Conservation (phyloP, 2,329 filamentous ascomycete species). For the Thermothelomyces thermophilus region DNA sequence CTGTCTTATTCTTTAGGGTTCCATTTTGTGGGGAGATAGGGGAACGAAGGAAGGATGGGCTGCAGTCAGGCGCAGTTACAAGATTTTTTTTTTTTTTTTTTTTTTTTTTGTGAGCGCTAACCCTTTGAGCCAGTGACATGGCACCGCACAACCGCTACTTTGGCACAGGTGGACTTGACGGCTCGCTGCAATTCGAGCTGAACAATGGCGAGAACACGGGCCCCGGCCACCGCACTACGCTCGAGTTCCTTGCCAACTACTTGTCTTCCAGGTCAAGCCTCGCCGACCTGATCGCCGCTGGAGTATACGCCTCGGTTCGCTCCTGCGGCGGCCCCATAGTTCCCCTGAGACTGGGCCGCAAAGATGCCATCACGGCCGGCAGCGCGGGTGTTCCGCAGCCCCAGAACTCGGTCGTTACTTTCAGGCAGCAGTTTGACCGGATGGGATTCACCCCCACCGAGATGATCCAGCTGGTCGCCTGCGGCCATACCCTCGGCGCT, state of each 20-base stretch:
- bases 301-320: constrained; percentile 51
- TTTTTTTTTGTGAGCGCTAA: no score
- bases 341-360: constrained; percentile 46
- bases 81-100: no score
- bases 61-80: neutral
- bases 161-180: constrained; percentile 50
- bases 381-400: constrained; percentile 49
- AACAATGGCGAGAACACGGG: constrained; percentile 50
- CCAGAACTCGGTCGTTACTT: constrained; percentile 46
- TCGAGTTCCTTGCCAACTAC: constrained; percentile 48
- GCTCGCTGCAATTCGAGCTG: constrained; percentile 54
- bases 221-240: constrained; percentile 46
- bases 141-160: constrained; percentile 43
- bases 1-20: neutral
- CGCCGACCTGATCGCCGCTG: constrained; percentile 52
- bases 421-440: constrained; percentile 48
- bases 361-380: constrained; percentile 46
- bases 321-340: constrained; percentile 53
- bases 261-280: constrained; percentile 45
- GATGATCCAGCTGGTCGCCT: constrained; percentile 56
- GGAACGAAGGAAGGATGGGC: neutral
- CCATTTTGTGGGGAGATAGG: neutral
- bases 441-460: constrained; percentile 51
- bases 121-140: constrained; percentile 20
- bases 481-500: constrained; percentile 55